Percentiles rank a stretch among this genome's conserved stretches.
These are phyloP conservation scores for Pelargonium fulgidum DNA, from an alignment of 441 rosid species.

Conservation along the genomic window DNA sequence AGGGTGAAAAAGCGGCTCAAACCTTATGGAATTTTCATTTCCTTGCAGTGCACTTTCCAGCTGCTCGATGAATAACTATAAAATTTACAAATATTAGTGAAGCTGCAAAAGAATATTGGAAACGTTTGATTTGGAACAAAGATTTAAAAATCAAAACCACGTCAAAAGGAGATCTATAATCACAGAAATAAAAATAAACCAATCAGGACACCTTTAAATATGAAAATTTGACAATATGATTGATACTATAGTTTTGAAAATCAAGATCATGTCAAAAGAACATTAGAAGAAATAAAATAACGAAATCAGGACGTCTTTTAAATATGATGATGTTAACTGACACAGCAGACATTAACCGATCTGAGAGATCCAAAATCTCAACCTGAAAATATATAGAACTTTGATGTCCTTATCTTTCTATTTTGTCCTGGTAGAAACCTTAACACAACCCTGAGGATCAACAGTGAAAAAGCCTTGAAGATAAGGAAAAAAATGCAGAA, in stretches of 20 bases:
- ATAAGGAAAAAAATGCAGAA: not conserved
- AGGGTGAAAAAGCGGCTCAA: conserved; percentile 11
- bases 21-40: conserved; percentile 71
- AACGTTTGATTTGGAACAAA: no score
- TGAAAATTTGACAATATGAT: no score
- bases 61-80: conserved; percentile 90
- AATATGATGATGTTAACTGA: not conserved
- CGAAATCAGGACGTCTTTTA: no score
- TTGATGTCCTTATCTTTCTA: not conserved
- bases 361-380: not conserved
- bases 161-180: not conserved
- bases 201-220: no score
- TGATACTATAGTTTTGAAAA: no score
- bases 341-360: not conserved
- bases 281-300: no score
- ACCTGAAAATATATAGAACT: not conserved
- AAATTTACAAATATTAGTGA: conserved; percentile 14
- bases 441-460: not conserved
- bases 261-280: no score
- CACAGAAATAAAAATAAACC: no score
- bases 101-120: not conserved
- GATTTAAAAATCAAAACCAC: not conserved
- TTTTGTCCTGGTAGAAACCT: not conserved
- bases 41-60: conserved; percentile 78
- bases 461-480: not conserved